Conservation (phyloP, 495 filamentous ascomycete species). For the Symbiotaphrina buchneri region DNA sequence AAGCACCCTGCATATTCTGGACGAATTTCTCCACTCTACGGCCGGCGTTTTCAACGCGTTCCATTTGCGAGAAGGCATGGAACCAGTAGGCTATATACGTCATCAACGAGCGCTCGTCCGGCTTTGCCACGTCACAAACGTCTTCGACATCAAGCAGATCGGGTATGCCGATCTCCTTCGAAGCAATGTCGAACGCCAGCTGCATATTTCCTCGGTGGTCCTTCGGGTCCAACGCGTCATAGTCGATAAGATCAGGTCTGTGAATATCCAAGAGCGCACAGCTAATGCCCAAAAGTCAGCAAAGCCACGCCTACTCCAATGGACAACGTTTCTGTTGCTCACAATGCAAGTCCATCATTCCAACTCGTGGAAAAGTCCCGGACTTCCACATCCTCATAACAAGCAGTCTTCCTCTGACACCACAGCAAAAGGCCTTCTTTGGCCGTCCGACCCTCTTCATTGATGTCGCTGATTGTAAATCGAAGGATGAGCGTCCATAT, state of each 20-base stretch:
- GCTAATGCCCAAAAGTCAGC: slow-evolving; percentile 10
- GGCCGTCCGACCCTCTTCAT: slow-evolving; percentile 90
- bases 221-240: slow-evolving; percentile 75
- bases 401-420: slow-evolving; percentile 97
- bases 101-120: slow-evolving; percentile 92
- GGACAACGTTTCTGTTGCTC: no score
- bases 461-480: slow-evolving; percentile 98
- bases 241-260: slow-evolving; percentile 91
- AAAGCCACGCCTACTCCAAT: neutral
- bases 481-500: slow-evolving; percentile 96
- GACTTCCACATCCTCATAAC: slow-evolving; percentile 90
- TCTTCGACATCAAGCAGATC: slow-evolving; percentile 92
- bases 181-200: slow-evolving; percentile 84
- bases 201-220: slow-evolving; percentile 97
- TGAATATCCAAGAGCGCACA: slow-evolving; percentile 94
- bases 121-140: slow-evolving; percentile 88
- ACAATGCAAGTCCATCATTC: slow-evolving; percentile 92
- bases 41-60: slow-evolving; percentile 91
- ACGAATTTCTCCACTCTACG: slow-evolving; percentile 95
- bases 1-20: slow-evolving; percentile 96
- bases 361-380: slow-evolving; percentile 85
- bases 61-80: slow-evolving; percentile 96
- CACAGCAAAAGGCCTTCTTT: slow-evolving; percentile 89
- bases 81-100: slow-evolving; percentile 99
- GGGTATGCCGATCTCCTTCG: slow-evolving; percentile 91